A percentile compares a stretch with the other conserved stretches of the same genome.
Evolutionary conservation across 352 stramenopile genomes (phyloP).

Genomic region (Aphanomyces cochlioides): DNA sequence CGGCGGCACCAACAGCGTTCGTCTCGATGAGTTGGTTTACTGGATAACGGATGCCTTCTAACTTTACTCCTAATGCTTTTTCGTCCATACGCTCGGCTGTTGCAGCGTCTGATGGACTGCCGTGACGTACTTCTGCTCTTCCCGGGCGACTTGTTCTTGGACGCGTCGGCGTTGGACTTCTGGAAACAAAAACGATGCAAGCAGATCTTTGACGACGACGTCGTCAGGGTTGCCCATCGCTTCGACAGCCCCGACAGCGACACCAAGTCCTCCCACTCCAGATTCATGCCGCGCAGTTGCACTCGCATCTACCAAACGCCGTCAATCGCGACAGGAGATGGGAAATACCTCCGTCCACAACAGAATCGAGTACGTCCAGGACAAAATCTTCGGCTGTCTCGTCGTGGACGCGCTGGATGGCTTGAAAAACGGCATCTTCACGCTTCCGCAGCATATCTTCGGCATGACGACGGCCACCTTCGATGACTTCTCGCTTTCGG

Average conservation of each 20-base stretch:
- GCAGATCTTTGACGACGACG: slow-evolving; percentile 67
- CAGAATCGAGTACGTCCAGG: slow-evolving; percentile 54
- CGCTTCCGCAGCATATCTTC: slow-evolving; percentile 79
- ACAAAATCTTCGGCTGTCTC: slow-evolving; percentile 72
- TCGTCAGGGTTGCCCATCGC: slow-evolving; percentile 46
- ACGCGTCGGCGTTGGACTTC: slow-evolving; percentile 67
- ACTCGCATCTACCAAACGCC: slow-evolving; percentile 30
- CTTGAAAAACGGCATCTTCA: slow-evolving; percentile 78
- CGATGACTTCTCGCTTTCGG: slow-evolving; percentile 70
- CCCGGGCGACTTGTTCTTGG: slow-evolving; percentile 47
- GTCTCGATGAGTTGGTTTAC: too few relatives aligned
- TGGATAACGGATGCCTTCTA: slow-evolving; percentile 23
- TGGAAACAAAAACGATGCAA: slow-evolving; percentile 76
- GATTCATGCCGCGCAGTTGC: slow-evolving; percentile 48
- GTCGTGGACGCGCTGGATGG: slow-evolving; percentile 72
- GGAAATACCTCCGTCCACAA: slow-evolving; percentile 46
- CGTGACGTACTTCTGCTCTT: slow-evolving; percentile 66
- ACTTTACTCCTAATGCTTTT: neutral
- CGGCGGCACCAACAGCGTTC: too few relatives aligned
- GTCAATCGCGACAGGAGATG: neutral
- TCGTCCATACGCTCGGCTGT: neutral
- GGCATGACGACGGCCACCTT: slow-evolving; percentile 81
- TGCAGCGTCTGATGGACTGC: slow-evolving; percentile 57
- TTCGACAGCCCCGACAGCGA: slow-evolving; percentile 57
- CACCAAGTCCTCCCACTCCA: slow-evolving; percentile 47